Evolutionary conservation across 139 green algal species (phyloP), one percentile per base, ranked within the genome.

Genomic region (Axilococcus clingmanii): DNA sequence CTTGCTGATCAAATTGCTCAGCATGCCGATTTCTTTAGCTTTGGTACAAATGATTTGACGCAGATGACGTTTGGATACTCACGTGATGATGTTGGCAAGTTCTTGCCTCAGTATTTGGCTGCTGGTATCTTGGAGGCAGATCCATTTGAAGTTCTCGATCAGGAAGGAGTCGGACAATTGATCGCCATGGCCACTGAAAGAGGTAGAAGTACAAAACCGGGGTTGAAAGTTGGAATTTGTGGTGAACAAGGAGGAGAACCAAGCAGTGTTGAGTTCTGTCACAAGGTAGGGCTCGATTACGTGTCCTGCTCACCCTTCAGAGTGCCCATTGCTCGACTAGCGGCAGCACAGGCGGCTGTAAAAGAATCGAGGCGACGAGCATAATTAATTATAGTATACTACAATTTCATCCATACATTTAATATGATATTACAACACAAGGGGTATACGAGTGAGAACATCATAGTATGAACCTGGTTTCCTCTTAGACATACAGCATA

Each of bases 31-130:
- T 96, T 96, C 69, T 96, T 96, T 76, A 82, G 59, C 46, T 88
- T 95, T 58, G 88, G 88, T 40, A 93, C 84, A 38, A 95, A 96
- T 70, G 88, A 96, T 65, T 71, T 96, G 12, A 96, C 88, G 7
- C 88, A 95, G 75, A 79, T 85, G 61, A 48, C 35, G 19, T 89
- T 89, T 52, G 87, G 87, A 30, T 88, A 81, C 71, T 83, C 65
- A 15, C 72, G 87, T 25, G 87, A 95, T 66, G 87, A 95, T 54
- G 82, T 77, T 25, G 52, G 67, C 57, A 89, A 93, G 66, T 96
- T 96, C 66, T 72, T 96, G 54, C 68, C 71, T 23, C 57, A 49
- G 42, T 94, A 94, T 70, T 35, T 89, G 16, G 57, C 69, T 19
- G 19, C 65, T 8, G 69, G 72, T 44, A 72, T 89, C 23, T 52